Conservation (phyloP, 352 stramenopile genomes). For the Ophiocytium majus region DNA sequence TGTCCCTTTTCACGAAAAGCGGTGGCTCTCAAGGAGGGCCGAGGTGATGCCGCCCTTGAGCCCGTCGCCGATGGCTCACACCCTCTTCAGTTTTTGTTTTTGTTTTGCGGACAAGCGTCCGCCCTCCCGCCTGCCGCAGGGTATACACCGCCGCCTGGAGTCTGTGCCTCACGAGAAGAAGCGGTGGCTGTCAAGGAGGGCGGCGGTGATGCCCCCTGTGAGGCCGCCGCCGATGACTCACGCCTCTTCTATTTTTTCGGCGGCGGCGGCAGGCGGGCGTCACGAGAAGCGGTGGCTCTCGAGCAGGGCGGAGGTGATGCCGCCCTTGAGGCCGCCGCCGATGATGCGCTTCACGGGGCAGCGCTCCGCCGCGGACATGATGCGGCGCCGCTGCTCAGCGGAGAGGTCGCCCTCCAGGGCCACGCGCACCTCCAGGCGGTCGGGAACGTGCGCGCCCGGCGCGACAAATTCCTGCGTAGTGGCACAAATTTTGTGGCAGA, state of each 20-base stretch:
- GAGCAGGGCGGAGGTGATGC: background rate
- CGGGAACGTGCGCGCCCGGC: background rate
- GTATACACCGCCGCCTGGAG: too few species aligned
- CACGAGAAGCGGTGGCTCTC: background rate
- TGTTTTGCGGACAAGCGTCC: too few species aligned
- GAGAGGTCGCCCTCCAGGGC: background rate
- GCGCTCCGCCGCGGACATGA: background rate
- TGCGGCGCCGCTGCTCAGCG: background rate
- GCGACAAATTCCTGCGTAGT: background rate
- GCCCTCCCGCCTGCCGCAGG: too few species aligned
- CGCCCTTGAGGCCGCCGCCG: background rate
- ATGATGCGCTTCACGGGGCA: conserved; percentile 12
- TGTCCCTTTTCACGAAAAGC: background rate
- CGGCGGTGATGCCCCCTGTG: background rate
- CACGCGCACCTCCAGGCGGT: background rate
- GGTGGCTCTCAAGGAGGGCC: background rate
- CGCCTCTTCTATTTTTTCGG: too few species aligned
- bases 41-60: background rate
- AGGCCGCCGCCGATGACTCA: too few species aligned
- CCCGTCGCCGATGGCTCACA: too few species aligned
- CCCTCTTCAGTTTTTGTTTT: too few species aligned
- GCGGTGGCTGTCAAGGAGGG: background rate
- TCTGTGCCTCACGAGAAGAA: background rate
- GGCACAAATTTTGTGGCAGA: too few species aligned
- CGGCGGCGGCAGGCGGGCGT: too few species aligned